These are phyloP conservation scores for Mycocentrospora acerina DNA, from an alignment of 2,329 filamentous ascomycete species.

Conservation along the genomic window DNA sequence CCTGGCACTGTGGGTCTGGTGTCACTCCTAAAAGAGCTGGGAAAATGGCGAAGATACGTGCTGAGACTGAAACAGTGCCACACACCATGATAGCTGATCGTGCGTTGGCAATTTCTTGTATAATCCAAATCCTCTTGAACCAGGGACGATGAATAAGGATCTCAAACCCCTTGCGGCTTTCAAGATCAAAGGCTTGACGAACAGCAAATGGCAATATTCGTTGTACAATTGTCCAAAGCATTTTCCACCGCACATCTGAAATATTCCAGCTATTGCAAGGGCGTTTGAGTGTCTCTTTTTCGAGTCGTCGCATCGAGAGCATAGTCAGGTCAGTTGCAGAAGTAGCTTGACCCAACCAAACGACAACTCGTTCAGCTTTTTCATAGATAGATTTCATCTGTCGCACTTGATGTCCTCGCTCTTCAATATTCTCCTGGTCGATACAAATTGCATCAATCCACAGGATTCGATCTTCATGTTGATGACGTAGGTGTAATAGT, in stretches of 20 bases:
- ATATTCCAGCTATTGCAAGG: constrained; percentile 9
- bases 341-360: constrained; percentile 29
- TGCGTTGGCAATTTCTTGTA: constrained; percentile 27
- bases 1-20: constrained; percentile 10
- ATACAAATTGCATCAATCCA: constrained; percentile 2
- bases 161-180: constrained; percentile 1
- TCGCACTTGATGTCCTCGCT: constrained; percentile 1
- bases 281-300: constrained; percentile 2
- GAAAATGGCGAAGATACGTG: constrained; percentile 11
- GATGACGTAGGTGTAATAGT: constrained; percentile 10
- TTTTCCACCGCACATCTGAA: constrained; percentile 7
- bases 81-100: constrained; percentile 9
- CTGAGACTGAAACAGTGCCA: constrained; percentile 11
- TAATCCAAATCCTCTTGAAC: constrained; percentile 23
- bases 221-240: constrained; percentile 3
- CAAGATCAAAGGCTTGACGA: not conserved
- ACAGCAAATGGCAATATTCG: not conserved
- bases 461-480: constrained; percentile 8
- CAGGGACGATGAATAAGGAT: constrained; percentile 11
- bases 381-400: constrained; percentile 2
- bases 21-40: constrained; percentile 1
- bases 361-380: constrained; percentile 13
- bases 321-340: constrained; percentile 8
- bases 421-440: constrained; percentile 1
- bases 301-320: constrained; percentile 3